phyloP scores from a whole-genome alignment of 768 basidiomycete species.

The Ramaria sp. region DNA sequence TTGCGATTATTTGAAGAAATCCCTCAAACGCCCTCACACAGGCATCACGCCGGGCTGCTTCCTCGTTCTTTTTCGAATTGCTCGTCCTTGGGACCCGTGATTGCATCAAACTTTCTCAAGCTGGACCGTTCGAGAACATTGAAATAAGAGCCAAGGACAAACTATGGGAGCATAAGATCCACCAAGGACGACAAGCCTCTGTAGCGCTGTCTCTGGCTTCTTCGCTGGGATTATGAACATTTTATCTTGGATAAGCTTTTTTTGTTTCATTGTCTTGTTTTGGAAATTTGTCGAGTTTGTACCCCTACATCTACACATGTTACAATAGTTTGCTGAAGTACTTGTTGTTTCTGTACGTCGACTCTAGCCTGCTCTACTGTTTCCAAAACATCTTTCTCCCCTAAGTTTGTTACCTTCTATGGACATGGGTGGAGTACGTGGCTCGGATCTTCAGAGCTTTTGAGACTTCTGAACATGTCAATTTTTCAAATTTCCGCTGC shows the following conservation, averaged over 20 bases:
- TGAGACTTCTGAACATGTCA: too few relatives aligned
- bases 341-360: not conserved
- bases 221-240: slow-evolving; percentile 6
- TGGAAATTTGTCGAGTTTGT: not conserved
- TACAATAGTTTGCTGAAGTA: not conserved
- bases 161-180: slow-evolving; percentile 56
- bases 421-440: too few relatives aligned
- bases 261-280: slow-evolving; percentile 2
- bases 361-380: not conserved
- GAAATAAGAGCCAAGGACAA: slow-evolving; percentile 70
- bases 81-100: slow-evolving; percentile 91
- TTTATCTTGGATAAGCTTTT: slow-evolving; percentile 1
- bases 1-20: not conserved
- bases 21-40: slow-evolving; percentile 19
- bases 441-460: too few relatives aligned
- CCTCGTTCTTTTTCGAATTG: slow-evolving; percentile 96
- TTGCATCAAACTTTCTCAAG: slow-evolving; percentile 73
- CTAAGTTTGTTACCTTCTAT: too few relatives aligned
- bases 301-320: not conserved
- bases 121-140: slow-evolving; percentile 74
- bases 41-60: slow-evolving; percentile 86
- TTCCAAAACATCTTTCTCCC: too few relatives aligned
- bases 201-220: slow-evolving; percentile 9
- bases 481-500: too few relatives aligned
- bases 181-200: slow-evolving; percentile 7